Evolutionary conservation across 2,329 filamentous ascomycete species (phyloP).

Genomic region (Xylaria sp.): DNA sequence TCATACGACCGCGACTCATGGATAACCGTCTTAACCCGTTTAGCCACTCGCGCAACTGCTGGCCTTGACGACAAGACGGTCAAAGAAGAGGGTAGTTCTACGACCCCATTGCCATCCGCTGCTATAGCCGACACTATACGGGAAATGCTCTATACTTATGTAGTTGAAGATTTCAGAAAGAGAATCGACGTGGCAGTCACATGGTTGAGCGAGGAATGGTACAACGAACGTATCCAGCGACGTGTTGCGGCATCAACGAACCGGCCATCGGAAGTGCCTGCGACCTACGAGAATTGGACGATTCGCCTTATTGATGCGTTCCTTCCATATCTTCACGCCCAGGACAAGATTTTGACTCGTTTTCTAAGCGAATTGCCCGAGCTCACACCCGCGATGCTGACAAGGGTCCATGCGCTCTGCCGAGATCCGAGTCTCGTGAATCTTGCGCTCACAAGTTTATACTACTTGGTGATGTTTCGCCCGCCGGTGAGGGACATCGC

Average conservation of each 20-base stretch:
- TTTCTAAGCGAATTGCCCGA: conserved; percentile 89
- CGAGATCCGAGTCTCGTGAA: conserved; percentile 60
- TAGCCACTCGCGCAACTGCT: conserved; percentile 73
- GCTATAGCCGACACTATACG: conserved; percentile 65
- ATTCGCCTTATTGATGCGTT: conserved; percentile 83
- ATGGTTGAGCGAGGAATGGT: conserved; percentile 98
- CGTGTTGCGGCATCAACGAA: conserved; percentile 38
- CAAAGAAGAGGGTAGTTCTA: conserved; percentile 51
- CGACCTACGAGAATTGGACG: conserved; percentile 75
- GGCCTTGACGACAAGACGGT: conserved; percentile 58
- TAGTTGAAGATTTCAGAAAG: conserved; percentile 85
- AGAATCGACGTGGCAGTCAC: conserved; percentile 86
- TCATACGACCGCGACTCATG: conserved; percentile 83
- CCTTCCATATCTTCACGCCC: conserved; percentile 81
- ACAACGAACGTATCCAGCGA: conserved; percentile 66
- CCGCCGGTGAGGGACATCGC: conserved; percentile 59
- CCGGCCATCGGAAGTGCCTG: conserved; percentile 42
- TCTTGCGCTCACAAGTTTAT: conserved; percentile 57
- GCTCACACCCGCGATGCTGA: conserved; percentile 65
- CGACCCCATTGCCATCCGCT: conserved; percentile 21
- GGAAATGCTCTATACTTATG: conserved; percentile 74
- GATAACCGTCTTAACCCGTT: conserved; percentile 78
- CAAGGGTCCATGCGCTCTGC: conserved; percentile 64
- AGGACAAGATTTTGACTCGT: conserved; percentile 83
- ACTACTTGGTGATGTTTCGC: conserved; percentile 63